A percentile compares a stretch with the other conserved stretches of the same genome.
phyloP scores from a whole-genome alignment of 2,329 filamentous ascomycete species.

The Epichloe sp. region DNA sequence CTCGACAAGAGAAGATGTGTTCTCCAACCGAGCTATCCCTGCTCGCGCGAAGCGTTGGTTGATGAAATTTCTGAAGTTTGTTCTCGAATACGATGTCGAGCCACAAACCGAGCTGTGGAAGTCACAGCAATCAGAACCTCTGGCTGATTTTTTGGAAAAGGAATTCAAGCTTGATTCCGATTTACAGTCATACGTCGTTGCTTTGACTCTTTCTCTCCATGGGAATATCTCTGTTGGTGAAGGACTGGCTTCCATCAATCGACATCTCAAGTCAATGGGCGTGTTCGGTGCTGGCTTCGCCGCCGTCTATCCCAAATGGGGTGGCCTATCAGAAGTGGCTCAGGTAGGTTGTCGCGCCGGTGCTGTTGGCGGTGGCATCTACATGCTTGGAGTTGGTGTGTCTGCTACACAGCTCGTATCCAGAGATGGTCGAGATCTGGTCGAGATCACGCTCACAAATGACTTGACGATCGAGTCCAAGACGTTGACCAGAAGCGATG shows the following conservation, averaged over 20 bases:
- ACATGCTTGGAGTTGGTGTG: slow-evolving; percentile 68
- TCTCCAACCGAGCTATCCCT: slow-evolving; percentile 62
- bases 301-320: slow-evolving; percentile 85
- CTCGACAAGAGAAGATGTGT: slow-evolving; percentile 83
- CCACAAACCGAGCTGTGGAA: slow-evolving; percentile 45
- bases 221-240: slow-evolving; percentile 47
- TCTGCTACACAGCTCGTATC: slow-evolving; percentile 16
- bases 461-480: slow-evolving; percentile 43
- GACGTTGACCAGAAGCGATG: slow-evolving; percentile 34
- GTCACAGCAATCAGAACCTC: slow-evolving; percentile 36
- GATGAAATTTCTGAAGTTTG: slow-evolving; percentile 91
- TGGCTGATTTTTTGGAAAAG: slow-evolving; percentile 45
- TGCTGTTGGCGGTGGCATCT: slow-evolving; percentile 82
- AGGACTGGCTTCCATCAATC: slow-evolving; percentile 60
- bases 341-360: slow-evolving; percentile 85
- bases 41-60: slow-evolving; percentile 70
- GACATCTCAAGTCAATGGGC: slow-evolving; percentile 76
- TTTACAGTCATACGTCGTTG: slow-evolving; percentile 47
- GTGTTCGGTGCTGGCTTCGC: slow-evolving; percentile 81
- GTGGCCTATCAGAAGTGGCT: slow-evolving; percentile 73
- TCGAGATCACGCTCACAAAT: slow-evolving; percentile 41
- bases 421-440: slow-evolving; percentile 13
- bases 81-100: slow-evolving; percentile 55
- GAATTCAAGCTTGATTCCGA: slow-evolving; percentile 56
- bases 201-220: slow-evolving; percentile 64